Evolutionary conservation across 1,284 basidiomycete species (phyloP).

Genomic region (Trichosporon sp.): DNA sequence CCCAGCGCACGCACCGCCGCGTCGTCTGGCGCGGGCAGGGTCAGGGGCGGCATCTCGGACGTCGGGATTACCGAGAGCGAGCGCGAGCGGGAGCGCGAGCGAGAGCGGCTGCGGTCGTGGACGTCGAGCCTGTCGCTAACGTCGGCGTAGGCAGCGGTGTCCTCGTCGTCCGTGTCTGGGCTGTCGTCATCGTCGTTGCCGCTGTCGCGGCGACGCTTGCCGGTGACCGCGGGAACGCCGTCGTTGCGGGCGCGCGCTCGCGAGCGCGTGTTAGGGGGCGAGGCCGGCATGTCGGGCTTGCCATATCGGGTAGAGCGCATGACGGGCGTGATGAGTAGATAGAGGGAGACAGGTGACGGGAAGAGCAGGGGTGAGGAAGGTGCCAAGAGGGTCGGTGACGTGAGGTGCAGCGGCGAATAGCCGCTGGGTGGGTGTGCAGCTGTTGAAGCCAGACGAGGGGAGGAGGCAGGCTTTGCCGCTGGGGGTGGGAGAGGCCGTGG

Average conservation of each 20-base stretch:
- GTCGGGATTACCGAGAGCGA: conserved; percentile 21
- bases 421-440: neutral
- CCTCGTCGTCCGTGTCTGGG: neutral
- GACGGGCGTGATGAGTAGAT: neutral
- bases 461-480: neutral
- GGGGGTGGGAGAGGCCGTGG: neutral
- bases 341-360: neutral
- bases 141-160: neutral
- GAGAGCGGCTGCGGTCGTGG: neutral
- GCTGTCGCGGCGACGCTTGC: neutral
- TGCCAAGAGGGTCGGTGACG: neutral
- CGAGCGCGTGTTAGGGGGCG: neutral
- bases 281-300: neutral
- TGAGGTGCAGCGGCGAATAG: neutral
- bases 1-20: conserved; percentile 16
- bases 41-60: conserved; percentile 11
- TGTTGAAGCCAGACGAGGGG: neutral
- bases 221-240: neutral
- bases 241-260: neutral
- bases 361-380: neutral
- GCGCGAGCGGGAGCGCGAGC: conserved; percentile 9
- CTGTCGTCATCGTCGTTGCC: neutral
- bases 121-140: neutral
- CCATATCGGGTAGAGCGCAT: neutral
- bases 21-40: conserved; percentile 16